Evolutionary conservation across 2,329 filamentous ascomycete genomes (phyloP), one percentile per base, ranked within the genome.

Genomic region (Verticillium nonalfalfae): DNA sequence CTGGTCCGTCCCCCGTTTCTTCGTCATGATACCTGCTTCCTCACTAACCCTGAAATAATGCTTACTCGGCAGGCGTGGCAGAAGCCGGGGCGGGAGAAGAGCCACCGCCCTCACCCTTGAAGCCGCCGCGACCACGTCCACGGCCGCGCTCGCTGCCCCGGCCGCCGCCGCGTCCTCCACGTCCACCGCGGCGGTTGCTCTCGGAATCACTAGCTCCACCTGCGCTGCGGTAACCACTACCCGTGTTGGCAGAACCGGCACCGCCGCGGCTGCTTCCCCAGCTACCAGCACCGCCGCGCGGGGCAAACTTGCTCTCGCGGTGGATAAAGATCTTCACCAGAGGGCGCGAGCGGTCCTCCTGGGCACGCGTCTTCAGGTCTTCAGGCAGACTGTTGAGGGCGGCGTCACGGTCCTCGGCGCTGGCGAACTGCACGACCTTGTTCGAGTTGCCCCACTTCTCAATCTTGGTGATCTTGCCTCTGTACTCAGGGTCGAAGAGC

Each of bases 351-450:
- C 90, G 87, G 65, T 92, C 90, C 69, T 89, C 88, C 36, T 85
- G 83, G 50, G 83, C 84, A 66, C 85, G 84, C 65, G 87, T 90
- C 81, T 93, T 94, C 68, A 89, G 82, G 54, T 95, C 91, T 14
- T 88, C 83, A 5, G 91, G 85, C 62, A 96, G 82, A 66, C 87
- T 87, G 52, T 87, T 84, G 70, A 97, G 83, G 38, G 93, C 91
- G 38, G 83, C 85, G 68, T 93, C 90, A 70, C 94, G 91, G 58
- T 96, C 91, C 67, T 96, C 90, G 3, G 81, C 72, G 2, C 83
- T 90, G 72, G 89, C 86, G 78, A 98, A 98, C 66, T 93, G 89
- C 33, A 91, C 92, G 58, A 97, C 91, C 77, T 89, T 93, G 79
- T 92, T 92, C 64, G 87, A 86, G 70, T 86, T 86, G 40, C 89